Conservation (phyloP, 495 filamentous ascomycete species). For the Extremus antarcticus region DNA sequence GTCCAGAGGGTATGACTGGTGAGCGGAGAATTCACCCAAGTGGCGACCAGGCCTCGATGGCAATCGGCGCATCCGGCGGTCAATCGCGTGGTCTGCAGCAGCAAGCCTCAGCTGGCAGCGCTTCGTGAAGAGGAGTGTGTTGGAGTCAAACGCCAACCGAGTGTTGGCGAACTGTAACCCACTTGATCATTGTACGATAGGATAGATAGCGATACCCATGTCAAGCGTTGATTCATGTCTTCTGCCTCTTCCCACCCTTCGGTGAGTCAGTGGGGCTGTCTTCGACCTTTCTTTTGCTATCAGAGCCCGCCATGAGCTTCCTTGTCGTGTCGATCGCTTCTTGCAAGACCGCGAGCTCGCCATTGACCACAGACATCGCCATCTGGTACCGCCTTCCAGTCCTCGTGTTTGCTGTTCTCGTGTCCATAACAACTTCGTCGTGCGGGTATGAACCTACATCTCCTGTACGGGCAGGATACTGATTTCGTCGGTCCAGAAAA, state of each 20-base stretch:
- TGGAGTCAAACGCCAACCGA: background rate
- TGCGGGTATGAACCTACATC: too few relatives aligned
- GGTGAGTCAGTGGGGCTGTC: background rate
- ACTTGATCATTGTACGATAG: background rate
- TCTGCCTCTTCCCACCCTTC: background rate
- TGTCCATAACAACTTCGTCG: background rate
- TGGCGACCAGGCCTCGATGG: constrained; percentile 5
- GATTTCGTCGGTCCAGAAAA: constrained; percentile 26
- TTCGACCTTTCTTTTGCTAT: background rate
- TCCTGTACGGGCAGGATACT: constrained; percentile 37
- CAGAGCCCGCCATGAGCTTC: background rate
- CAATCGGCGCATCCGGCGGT: background rate
- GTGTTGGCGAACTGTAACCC: background rate
- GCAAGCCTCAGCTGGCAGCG: background rate
- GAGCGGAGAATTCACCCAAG: background rate
- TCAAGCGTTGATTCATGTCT: background rate
- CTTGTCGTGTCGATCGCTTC: constrained; percentile 44
- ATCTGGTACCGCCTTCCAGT: constrained; percentile 38
- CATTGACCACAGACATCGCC: constrained; percentile 66
- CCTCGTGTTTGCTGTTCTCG: constrained; percentile 3
- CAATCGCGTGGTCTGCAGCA: background rate
- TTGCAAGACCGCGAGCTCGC: constrained; percentile 50
- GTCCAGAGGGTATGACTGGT: constrained; percentile 5
- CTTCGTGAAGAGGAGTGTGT: background rate
- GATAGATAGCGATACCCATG: background rate